phyloP scores from a whole-genome alignment of 495 filamentous ascomycete species.

The Tuber microsphaerosporum region DNA sequence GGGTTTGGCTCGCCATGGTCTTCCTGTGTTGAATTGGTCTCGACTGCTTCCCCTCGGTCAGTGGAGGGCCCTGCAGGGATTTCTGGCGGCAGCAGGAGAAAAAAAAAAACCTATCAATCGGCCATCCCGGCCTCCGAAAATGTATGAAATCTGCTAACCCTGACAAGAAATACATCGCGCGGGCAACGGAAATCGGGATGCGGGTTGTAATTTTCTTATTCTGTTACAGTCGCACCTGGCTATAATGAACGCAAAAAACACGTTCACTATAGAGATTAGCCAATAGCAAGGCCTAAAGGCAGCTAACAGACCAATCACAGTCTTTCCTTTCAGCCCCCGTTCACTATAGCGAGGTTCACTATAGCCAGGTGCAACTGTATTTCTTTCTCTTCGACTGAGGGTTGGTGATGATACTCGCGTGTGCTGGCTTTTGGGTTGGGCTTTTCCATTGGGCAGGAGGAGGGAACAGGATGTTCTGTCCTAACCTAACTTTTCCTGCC shows the following conservation, averaged over 20 bases:
- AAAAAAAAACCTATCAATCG: neutral
- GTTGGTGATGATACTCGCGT: constrained; percentile 1
- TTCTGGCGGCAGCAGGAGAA: neutral
- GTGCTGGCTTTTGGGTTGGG: neutral
- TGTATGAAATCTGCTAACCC: constrained; percentile 6
- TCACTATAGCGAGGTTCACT: too few relatives aligned
- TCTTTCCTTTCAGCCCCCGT: too few relatives aligned
- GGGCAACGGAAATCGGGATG: neutral
- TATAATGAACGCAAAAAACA: too few relatives aligned
- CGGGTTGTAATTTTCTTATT: neutral
- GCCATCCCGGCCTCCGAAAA: constrained; percentile 1
- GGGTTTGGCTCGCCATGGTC: neutral
- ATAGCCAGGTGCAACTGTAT: too few relatives aligned
- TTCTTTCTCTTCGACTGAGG: neutral
- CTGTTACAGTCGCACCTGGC: too few relatives aligned
- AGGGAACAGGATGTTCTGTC: neutral
- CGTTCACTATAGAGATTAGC: too few relatives aligned
- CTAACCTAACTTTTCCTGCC: constrained; percentile 1
- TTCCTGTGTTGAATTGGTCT: neutral
- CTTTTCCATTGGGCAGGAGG: neutral
- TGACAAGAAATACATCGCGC: neutral
- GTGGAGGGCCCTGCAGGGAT: neutral
- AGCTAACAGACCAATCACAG: too few relatives aligned
- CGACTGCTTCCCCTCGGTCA: neutral
- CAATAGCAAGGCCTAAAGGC: too few relatives aligned